phyloP scores from a whole-genome alignment of 345 rosid genomes.

The Acer negundo region DNA sequence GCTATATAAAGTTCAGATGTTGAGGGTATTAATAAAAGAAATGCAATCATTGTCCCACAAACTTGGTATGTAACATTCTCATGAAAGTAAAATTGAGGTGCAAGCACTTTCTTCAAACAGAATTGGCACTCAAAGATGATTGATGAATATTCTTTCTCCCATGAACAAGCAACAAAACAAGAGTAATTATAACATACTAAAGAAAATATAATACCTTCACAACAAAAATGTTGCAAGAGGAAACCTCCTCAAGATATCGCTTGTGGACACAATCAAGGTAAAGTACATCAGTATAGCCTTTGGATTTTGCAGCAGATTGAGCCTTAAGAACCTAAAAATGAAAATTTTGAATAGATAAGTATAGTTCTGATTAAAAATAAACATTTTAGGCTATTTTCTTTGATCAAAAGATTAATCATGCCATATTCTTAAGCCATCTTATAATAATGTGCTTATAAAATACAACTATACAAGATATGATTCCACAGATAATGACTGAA shows the following conservation, averaged over 20 bases:
- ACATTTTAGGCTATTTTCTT: not conserved
- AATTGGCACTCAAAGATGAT: not conserved
- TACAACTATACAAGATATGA: not conserved
- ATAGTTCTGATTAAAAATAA: not conserved
- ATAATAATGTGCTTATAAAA: not conserved
- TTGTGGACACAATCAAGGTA: conserved; percentile 90
- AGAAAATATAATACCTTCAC: conserved; percentile 54
- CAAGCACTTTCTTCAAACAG: not conserved
- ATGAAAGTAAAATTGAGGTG: not conserved
- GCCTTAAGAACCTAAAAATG: conserved; percentile 78
- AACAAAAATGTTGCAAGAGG: conserved; percentile 90
- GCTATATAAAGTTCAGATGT: not conserved
- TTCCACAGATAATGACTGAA: not conserved
- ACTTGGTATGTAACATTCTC: not conserved
- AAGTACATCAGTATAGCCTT: conserved; percentile 88
- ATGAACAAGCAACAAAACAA: conserved; percentile 3
- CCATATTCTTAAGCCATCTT: not conserved
- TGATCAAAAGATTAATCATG: conserved; percentile 1
- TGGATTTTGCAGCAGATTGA: conserved; percentile 76
- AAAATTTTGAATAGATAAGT: conserved; percentile 4
- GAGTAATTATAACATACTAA: not conserved
- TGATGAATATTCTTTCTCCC: conserved; percentile 1
- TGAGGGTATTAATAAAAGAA: not conserved
- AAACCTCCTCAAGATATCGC: conserved; percentile 86
- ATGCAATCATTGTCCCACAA: not conserved